Conservation (phyloP, 1,139 yeast species). For the Arxiozyma slooffiae region DNA sequence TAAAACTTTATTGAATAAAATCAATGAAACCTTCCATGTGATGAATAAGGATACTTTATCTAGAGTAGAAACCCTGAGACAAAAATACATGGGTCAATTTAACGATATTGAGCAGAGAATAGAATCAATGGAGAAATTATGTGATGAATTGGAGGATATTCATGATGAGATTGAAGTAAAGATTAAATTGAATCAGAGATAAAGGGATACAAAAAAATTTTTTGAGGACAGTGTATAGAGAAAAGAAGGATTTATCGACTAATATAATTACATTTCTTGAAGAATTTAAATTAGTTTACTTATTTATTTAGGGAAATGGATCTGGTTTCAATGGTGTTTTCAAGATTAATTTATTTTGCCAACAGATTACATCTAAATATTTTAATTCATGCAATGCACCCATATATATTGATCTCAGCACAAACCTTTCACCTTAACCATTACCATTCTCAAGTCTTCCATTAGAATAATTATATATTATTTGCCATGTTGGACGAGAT, state of each 20-base stretch:
- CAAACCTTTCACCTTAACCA: conserved; percentile 70
- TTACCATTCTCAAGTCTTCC: conserved; percentile 70
- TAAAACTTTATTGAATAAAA: too few species aligned
- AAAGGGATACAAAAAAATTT: conserved; percentile 5
- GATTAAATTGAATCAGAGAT: conserved; percentile 13
- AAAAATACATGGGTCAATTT: conserved; percentile 5
- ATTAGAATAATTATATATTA: conserved; percentile 36
- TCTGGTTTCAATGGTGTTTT: conserved; percentile 13
- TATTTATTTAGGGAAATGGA: not conserved
- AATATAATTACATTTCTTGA: not conserved
- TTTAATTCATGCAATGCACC: conserved; percentile 76
- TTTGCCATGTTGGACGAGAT: conserved; percentile 53
- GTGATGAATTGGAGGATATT: conserved; percentile 25
- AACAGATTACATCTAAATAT: conserved; percentile 75
- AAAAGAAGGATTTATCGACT: not conserved
- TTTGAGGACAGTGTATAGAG: not conserved
- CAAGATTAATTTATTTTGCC: conserved; percentile 47
- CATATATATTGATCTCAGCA: conserved; percentile 74
- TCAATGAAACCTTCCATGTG: too few species aligned
- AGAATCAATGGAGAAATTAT: conserved; percentile 13
- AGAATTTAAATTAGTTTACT: not conserved
- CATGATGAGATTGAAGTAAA: conserved; percentile 21
- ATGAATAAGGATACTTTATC: conserved; percentile 13
- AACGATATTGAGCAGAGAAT: not conserved
- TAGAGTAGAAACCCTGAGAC: conserved; percentile 9